Evolutionary conservation across 2,329 filamentous ascomycete species (phyloP).

Genomic region (Penicillium sp.): DNA sequence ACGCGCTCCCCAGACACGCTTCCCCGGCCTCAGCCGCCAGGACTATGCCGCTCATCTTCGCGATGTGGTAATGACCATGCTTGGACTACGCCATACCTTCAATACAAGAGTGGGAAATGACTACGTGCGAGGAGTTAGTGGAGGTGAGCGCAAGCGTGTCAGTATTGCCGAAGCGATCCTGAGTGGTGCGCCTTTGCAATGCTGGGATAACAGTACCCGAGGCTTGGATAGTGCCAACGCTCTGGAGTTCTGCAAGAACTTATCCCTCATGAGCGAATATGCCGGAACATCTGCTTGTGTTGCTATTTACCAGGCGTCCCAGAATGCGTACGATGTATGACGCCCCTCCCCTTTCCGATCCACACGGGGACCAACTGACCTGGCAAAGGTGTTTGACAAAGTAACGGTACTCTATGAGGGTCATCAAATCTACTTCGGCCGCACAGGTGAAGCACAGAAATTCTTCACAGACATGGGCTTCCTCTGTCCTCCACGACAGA

Average conservation of each 20-base stretch:
- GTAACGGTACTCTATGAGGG: conserved; percentile 75
- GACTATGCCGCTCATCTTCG: conserved; percentile 50
- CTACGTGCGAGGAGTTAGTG: conserved; percentile 64
- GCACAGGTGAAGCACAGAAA: conserved; percentile 60
- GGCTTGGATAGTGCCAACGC: conserved; percentile 61
- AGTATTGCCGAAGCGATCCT: conserved; percentile 61
- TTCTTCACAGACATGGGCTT: conserved; percentile 75
- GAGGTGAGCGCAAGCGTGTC: conserved; percentile 66
- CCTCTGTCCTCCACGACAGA: conserved; percentile 70
- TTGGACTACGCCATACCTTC: conserved; percentile 56
- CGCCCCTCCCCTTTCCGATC: not conserved
- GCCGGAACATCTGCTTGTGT: conserved; percentile 56
- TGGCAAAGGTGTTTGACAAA: conserved; percentile 70
- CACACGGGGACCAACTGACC: not conserved
- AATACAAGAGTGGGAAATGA: conserved; percentile 57
- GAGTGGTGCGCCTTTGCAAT: conserved; percentile 52
- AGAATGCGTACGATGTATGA: conserved; percentile 54
- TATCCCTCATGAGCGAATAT: conserved; percentile 56
- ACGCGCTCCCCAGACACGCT: conserved; percentile 51
- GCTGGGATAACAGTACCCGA: conserved; percentile 55
- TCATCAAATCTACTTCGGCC: conserved; percentile 77
- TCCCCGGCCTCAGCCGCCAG: conserved; percentile 47
- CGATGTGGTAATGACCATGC: conserved; percentile 51
- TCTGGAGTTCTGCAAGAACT: conserved; percentile 59
- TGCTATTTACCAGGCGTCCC: conserved; percentile 60